Evolutionary conservation across 108 stramenopile species (phyloP), one percentile per base, ranked within the genome.

Genomic region (Cyclotella choctawhatcheeana): DNA sequence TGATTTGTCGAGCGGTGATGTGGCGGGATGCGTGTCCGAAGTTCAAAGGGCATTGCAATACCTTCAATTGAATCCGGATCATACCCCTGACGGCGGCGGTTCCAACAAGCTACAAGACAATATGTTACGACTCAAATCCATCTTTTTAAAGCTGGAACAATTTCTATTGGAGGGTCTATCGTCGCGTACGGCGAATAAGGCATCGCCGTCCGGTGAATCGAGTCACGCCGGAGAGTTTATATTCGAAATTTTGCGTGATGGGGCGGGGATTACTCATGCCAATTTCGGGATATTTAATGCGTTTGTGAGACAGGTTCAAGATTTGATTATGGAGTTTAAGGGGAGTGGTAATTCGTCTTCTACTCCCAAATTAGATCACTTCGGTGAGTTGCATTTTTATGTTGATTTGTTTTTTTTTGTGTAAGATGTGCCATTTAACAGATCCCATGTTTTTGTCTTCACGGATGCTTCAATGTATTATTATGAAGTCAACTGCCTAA

Each of bases 71-170:
- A 63, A 70, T 43, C 82, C 82, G 29, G 83, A 76, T 10, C 59
- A n/a, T n/a, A n/a, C n/a, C n/a, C n/a, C n/a, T 82, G 16, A 59
- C 20, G 33, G 33, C 16, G 65, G 78, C 52, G 18, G 74, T 45
- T 17, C 50, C 64, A n/a, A n/a, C 10, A 44, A 85, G 16, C 73
- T 75, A 51, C 67, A 58, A 48, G 90, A 93, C 16, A 90, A 95
- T 62, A 69, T 95, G 65, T 47, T 92, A 16, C 47, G 76, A 20
- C 74, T 98, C 18, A 96, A 96, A 66, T 68, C 88, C 24, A 74
- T 92, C 6, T 86, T 97, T 58, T 64, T 93, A 47, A 75, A 71
- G 12, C 78, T 97, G 16, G 97, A 96, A 77, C 86, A 93, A 45
- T 85, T 88, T 61, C 50, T 93, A 18, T 17, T 85, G 64, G 81